These are phyloP conservation scores for Ceratocystis cubensis DNA, from an alignment of 2,329 filamentous ascomycete species.

Conservation along the genomic window DNA sequence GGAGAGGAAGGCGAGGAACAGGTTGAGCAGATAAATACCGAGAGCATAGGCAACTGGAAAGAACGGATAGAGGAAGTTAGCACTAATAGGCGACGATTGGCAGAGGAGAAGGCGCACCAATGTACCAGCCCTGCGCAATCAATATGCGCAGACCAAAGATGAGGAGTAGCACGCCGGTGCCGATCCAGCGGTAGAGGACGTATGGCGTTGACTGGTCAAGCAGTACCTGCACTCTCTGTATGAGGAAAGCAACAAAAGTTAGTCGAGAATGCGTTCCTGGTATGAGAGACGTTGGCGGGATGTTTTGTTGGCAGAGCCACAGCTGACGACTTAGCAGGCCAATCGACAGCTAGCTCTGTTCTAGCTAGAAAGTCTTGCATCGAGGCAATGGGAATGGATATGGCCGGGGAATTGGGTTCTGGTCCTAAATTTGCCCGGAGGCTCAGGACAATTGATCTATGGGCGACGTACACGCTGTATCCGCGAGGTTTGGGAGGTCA, in stretches of 20 bases:
- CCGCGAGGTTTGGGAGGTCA: slow-evolving; percentile 71
- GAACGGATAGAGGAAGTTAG: slow-evolving; percentile 29
- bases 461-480: slow-evolving; percentile 51
- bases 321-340: background rate
- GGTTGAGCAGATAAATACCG: slow-evolving; percentile 95
- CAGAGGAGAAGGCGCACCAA: slow-evolving; percentile 47
- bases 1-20: slow-evolving; percentile 96
- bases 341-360: background rate
- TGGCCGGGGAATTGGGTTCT: background rate
- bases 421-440: too few relatives aligned
- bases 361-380: background rate
- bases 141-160: slow-evolving; percentile 85
- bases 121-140: slow-evolving; percentile 94
- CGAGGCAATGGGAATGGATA: slow-evolving; percentile 23
- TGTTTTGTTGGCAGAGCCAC: background rate
- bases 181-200: slow-evolving; percentile 78
- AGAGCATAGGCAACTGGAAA: slow-evolving; percentile 77
- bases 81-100: background rate
- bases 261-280: background rate
- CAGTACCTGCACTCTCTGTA: slow-evolving; percentile 81
- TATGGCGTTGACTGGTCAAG: slow-evolving; percentile 89
- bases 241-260: slow-evolving; percentile 2
- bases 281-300: background rate
- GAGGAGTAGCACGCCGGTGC: slow-evolving; percentile 61
- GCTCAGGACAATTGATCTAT: background rate